Evolutionary conservation across 331 rosid genomes (phyloP), one percentile per base, ranked within the genome.

Genomic region (Erythrophleum ivorense): DNA sequence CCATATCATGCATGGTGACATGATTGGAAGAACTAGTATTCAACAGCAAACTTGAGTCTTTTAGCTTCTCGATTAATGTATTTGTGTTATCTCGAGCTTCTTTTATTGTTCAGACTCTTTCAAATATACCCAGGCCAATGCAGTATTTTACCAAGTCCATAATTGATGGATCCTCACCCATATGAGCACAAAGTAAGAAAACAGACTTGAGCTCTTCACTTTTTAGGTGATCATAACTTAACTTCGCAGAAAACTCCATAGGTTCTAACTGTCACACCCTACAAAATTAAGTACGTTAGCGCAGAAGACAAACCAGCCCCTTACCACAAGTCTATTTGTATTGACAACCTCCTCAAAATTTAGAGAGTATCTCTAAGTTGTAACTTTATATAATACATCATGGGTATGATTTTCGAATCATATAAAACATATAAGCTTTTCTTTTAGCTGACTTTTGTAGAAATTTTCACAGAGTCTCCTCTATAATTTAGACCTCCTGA

Each of bases 1-100:
- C 80, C n/a, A 89, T 73, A 9, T 85, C 88, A 58, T 84, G 89
- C 91, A 89, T 87, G 38, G 49, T 79, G 64, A 85, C 82, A 11
- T n/a, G 24, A n/a, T 69, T 85, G 34, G 2, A 19, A 6, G 78
- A 53, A 12, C n/a, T 29, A 58, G 86, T 80, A 10, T 86, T 68
- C n/a, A 71, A 7, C 79, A 89, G 41, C 57, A 89, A 78, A 54
- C 87, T 58, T 46, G 68, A 84, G 36, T 78, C 75, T 48, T 18
- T 66, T 24, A 84, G 59, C 41, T 6, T 57, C 3, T 21, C 9
- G 2, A 84, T n/a, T 76, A 76, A 79, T 4, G 19, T 40, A 10
- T 16, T 2, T 31, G 67, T 38, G 49, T 73, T 78, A 38, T 7
- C 0, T n/a, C 9, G 33, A 0, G 81, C 77, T 19, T 48, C 84